Base-by-base conservation (phyloP, 2,329 filamentous ascomycete genomes). In the Talaromyces albobiverticillius region DNA sequence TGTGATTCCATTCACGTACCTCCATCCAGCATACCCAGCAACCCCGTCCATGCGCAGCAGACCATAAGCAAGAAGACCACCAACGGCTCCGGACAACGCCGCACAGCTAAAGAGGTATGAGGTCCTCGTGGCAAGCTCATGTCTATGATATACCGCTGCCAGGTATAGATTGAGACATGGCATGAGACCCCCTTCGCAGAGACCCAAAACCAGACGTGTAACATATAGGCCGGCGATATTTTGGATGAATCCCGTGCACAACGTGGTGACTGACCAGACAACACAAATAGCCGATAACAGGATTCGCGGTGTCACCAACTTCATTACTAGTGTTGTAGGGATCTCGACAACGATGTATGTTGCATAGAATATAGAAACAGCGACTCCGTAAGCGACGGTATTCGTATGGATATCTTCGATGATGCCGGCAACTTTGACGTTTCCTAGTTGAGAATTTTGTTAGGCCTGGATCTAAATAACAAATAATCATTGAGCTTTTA, bases 1-100 rank as follows among this genome's bases (percentile, higher is more conserved):
- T 5, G 13, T 6, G 9, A n/a, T 13, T 43, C 16, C 18, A 25
- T 22, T 23, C 13, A 43, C 41, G 41, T 43, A 43, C 41, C 41
- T 43, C 76, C 76, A 79, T 47, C 74, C 76, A 53, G 46, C 70
- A 67, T 92, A 93, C 10, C 82, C 78, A n/a, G 65, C 57, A 20
- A 69, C 43, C 2, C 79, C 79, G 1, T 76, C 62, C 78, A 86
- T 83, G 64, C 83, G 79, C 31, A 81, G 77, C 50, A 86, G 79
- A 16, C 76, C 83, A 31, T 79, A 79, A 2, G 83, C 83, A n/a
- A 86, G 71, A 9, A 86, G 73, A 25, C 83, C 82, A 48, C 83
- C 82, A 57, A 86, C 85, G 1, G 83, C 82, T 41, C 83, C 82
- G 2, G 83, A 82, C 2, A 84, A 72, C 1, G 80, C 71, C 10